Conservation (phyloP, 2,329 filamentous ascomycete species). For the Aspergillus pseudoviridinutans region DNA sequence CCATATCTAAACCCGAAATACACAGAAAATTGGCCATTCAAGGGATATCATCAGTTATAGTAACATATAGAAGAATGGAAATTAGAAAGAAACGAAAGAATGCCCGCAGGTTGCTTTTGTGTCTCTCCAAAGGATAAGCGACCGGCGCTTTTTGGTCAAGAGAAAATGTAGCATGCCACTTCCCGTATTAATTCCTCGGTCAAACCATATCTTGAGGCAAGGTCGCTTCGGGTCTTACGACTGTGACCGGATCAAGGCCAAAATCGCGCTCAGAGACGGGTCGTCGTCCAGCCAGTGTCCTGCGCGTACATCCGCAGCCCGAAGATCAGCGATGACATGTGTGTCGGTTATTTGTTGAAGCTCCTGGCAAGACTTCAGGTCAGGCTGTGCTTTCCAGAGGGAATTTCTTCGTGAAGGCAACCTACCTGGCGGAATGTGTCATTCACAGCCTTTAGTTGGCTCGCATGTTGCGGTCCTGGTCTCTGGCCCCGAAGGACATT, state of each 20-base stretch:
- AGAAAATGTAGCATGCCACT: background rate
- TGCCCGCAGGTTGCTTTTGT: background rate
- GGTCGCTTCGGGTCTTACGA: slow-evolving; percentile 13
- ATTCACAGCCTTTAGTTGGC: slow-evolving; percentile 48
- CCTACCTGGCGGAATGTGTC: slow-evolving; percentile 48
- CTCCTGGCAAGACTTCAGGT: slow-evolving; percentile 42
- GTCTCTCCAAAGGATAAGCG: background rate
- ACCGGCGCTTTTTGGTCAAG: background rate
- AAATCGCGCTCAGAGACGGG: slow-evolving; percentile 52
- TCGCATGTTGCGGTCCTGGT: slow-evolving; percentile 45
- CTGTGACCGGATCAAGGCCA: slow-evolving; percentile 41
- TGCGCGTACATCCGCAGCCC: slow-evolving; percentile 51
- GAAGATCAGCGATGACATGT: slow-evolving; percentile 53
- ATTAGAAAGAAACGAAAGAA: background rate
- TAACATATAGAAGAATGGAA: background rate
- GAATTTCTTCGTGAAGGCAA: slow-evolving; percentile 4
- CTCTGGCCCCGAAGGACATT: slow-evolving; percentile 50
- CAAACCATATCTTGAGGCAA: slow-evolving; percentile 2
- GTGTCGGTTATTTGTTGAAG: slow-evolving; percentile 54
- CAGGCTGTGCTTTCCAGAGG: background rate
- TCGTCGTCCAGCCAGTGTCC: slow-evolving; percentile 62
- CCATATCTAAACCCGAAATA: background rate
- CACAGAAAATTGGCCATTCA: background rate
- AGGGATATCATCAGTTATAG: background rate
- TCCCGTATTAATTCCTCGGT: background rate